Conservation (phyloP, 805 yeast genomes). For the Ogataea ramenticola region DNA sequence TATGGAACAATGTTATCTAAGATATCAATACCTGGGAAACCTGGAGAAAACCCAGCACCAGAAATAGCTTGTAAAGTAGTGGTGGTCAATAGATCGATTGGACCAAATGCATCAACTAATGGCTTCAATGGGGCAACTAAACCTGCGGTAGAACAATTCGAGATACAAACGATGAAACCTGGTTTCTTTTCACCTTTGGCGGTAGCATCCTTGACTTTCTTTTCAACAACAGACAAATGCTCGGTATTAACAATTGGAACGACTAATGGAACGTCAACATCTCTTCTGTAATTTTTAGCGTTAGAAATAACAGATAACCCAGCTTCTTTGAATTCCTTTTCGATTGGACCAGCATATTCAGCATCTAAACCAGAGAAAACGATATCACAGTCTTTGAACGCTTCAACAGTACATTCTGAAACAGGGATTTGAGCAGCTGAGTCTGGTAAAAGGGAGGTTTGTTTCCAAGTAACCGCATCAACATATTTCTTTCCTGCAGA, state of each 20-base stretch:
- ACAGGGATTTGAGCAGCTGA: slow-evolving; percentile 57
- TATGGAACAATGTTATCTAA: slow-evolving; percentile 92
- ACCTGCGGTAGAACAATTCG: slow-evolving; percentile 98
- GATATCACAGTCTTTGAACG: slow-evolving; percentile 83
- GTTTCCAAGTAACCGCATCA: slow-evolving; percentile 93
- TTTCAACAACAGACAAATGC: slow-evolving; percentile 69
- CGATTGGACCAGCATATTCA: slow-evolving; percentile 89
- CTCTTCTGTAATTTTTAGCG: slow-evolving; percentile 94
- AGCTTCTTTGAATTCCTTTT: slow-evolving; percentile 70
- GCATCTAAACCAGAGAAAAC: slow-evolving; percentile 94
- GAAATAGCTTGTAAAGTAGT: slow-evolving; percentile 96
- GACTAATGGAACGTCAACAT: slow-evolving; percentile 76
- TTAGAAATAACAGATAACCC: slow-evolving; percentile 87
- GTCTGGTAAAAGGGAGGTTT: slow-evolving; percentile 74
- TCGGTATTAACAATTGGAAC: slow-evolving; percentile 95
- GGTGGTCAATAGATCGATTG: slow-evolving; percentile 76
- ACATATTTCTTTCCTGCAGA: slow-evolving; percentile 86
- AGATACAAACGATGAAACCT: slow-evolving; percentile 89
- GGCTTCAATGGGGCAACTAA: slow-evolving; percentile 95
- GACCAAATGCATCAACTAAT: slow-evolving; percentile 84
- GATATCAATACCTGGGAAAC: slow-evolving; percentile 91
- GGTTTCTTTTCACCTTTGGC: slow-evolving; percentile 49
- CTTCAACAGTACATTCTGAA: slow-evolving; percentile 67
- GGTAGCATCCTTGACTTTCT: slow-evolving; percentile 47
- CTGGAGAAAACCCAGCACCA: slow-evolving; percentile 98